These are phyloP conservation scores for Ganoderma meredithae DNA, from an alignment of 1,284 basidiomycete species.

Conservation along the genomic window DNA sequence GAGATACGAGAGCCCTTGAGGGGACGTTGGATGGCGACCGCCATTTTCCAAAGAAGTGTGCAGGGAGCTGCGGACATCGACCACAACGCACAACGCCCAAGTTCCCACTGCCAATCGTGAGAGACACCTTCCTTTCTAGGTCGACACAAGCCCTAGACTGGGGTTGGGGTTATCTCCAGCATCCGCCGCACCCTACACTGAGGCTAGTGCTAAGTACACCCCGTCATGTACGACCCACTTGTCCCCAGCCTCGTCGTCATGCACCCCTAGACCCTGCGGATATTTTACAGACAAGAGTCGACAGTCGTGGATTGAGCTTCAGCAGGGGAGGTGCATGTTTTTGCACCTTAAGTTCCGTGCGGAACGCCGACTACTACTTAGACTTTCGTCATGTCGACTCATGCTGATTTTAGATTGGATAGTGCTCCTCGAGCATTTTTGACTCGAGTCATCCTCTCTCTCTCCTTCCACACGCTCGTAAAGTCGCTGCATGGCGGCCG, in stretches of 20 bases:
- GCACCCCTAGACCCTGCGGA: background rate
- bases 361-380: background rate
- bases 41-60: conserved; percentile 31
- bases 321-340: background rate
- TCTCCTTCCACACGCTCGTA: no score
- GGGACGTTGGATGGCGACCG: conserved; percentile 62
- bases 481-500: background rate
- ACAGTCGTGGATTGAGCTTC: background rate
- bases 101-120: background rate
- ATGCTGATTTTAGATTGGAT: background rate
- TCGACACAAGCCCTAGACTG: background rate
- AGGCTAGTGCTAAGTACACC: no score
- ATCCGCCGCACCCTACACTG: no score
- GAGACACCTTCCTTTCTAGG: conserved; percentile 5
- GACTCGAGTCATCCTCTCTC: background rate
- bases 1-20: conserved; percentile 78
- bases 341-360: background rate
- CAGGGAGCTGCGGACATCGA: conserved; percentile 18
- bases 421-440: background rate
- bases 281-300: background rate
- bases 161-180: background rate
- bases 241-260: background rate
- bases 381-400: background rate
- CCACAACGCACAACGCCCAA: conserved; percentile 6
- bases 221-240: no score